These are phyloP conservation scores for Trametes versicolor DNA, from an alignment of 1,284 basidiomycete genomes.

Conservation along the genomic window DNA sequence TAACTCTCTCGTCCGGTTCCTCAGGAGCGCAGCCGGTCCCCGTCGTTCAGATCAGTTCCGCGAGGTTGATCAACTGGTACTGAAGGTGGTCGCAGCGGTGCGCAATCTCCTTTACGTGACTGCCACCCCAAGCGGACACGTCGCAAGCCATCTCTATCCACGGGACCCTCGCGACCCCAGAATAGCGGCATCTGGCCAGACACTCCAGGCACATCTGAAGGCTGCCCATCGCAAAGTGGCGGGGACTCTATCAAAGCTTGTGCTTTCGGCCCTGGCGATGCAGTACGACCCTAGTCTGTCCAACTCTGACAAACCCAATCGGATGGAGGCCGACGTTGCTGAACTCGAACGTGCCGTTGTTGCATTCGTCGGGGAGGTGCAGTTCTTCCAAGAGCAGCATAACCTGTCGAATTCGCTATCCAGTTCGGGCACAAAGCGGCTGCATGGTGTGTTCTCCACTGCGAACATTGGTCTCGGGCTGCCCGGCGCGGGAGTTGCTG, in stretches of 20 bases:
- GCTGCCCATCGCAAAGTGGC: constrained; percentile 81
- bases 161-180: constrained; percentile 56
- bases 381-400: constrained; percentile 60
- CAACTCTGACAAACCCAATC: constrained; percentile 69
- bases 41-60: constrained; percentile 62
- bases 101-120: constrained; percentile 80
- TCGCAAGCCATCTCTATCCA: constrained; percentile 65
- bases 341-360: constrained; percentile 81
- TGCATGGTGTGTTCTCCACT: constrained; percentile 72
- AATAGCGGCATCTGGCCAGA: constrained; percentile 56
- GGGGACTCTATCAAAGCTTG: constrained; percentile 79
- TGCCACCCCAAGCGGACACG: constrained; percentile 68
- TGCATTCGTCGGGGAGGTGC: constrained; percentile 78
- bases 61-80: constrained; percentile 70
- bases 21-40: constrained; percentile 52
- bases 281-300: constrained; percentile 76
- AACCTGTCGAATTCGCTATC: constrained; percentile 44
- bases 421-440: constrained; percentile 56
- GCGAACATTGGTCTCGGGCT: constrained; percentile 76
- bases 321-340: constrained; percentile 80
- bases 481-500: constrained; percentile 75
- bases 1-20: constrained; percentile 68
- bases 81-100: constrained; percentile 73
- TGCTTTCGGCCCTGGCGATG: constrained; percentile 80
- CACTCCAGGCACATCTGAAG: constrained; percentile 64